Percentiles rank a stretch among this genome's conserved stretches.
Conservation (phyloP, 1,284 basidiomycete species). For the Rhodotorula sp. region DNA sequence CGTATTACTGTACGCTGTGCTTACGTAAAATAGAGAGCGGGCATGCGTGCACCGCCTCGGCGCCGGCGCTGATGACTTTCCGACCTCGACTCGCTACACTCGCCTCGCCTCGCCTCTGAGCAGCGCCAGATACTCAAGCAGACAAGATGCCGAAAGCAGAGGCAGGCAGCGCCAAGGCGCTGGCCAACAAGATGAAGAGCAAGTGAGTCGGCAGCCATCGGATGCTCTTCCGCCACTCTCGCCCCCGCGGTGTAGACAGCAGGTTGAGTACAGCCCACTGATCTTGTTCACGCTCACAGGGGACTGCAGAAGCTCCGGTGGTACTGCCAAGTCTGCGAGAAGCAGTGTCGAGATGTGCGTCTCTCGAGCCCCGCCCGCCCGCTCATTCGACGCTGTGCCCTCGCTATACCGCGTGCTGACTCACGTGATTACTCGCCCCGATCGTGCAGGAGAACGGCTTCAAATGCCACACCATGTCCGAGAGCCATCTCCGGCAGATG, state of each 20-base stretch:
- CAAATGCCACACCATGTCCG: constrained; percentile 78
- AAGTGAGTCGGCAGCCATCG: constrained; percentile 54
- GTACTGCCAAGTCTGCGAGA: constrained; percentile 94
- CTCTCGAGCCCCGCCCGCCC: background rate
- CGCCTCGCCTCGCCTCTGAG: background rate
- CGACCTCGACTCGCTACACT: background rate
- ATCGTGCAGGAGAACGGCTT: constrained; percentile 84
- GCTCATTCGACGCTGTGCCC: no score
- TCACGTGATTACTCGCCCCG: background rate
- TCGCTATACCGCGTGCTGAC: background rate
- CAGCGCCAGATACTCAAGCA: background rate
- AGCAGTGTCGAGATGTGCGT: constrained; percentile 68
- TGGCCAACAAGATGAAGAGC: constrained; percentile 94
- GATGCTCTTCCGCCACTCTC: background rate
- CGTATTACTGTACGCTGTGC: no score
- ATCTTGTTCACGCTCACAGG: constrained; percentile 13
- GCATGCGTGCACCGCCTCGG: background rate
- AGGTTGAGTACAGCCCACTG: no score
- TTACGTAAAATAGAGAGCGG: no score
- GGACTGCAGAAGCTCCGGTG: constrained; percentile 84
- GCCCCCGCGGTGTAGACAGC: no score
- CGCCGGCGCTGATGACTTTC: background rate
- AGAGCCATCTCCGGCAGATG: constrained; percentile 92
- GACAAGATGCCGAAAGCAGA: constrained; percentile 29
- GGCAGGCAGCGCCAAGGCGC: constrained; percentile 60